These are phyloP conservation scores for Lactarius sp. DNA, from an alignment of 768 basidiomycete species.

Conservation along the genomic window DNA sequence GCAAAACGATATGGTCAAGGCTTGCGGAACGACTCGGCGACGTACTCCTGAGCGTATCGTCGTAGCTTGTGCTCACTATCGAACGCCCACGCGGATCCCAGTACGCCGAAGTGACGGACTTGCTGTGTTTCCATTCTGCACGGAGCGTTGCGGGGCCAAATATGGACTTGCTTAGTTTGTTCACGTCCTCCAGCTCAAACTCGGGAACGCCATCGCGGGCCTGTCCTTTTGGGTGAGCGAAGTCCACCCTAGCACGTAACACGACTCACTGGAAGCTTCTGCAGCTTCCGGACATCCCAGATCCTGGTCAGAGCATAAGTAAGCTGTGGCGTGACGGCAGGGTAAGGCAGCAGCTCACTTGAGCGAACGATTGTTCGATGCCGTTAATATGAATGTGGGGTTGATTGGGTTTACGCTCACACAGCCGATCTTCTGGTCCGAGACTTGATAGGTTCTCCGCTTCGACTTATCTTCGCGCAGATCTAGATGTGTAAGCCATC, in stretches of 20 bases:
- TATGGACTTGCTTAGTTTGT: slow-evolving; percentile 46
- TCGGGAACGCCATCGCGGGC: slow-evolving; percentile 28
- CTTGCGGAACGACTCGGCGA: slow-evolving; percentile 14
- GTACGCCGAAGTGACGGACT: slow-evolving; percentile 77
- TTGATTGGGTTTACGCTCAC: slow-evolving; percentile 73
- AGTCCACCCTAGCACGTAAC: slow-evolving; percentile 28
- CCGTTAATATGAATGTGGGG: slow-evolving; percentile 62
- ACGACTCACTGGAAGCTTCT: slow-evolving; percentile 35
- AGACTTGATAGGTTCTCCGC: slow-evolving; percentile 57
- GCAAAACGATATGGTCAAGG: not conserved
- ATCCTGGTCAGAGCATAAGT: slow-evolving; percentile 41
- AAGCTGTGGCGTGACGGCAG: not conserved
- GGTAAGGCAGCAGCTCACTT: slow-evolving; percentile 44
- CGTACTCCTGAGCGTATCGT: slow-evolving; percentile 69
- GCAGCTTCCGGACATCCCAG: slow-evolving; percentile 74
- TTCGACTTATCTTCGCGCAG: slow-evolving; percentile 55
- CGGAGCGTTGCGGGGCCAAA: slow-evolving; percentile 53
- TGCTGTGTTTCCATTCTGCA: slow-evolving; percentile 63
- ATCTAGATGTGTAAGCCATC: slow-evolving; percentile 73
- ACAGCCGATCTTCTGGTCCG: slow-evolving; percentile 70
- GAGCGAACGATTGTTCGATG: slow-evolving; percentile 66
- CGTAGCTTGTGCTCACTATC: slow-evolving; percentile 82
- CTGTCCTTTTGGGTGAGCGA: slow-evolving; percentile 24
- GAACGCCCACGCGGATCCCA: slow-evolving; percentile 80
- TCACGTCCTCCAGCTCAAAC: slow-evolving; percentile 41